Percentiles rank a stretch among this genome's conserved stretches.
Evolutionary conservation across 148 eudicot species (phyloP).

Genomic region (Nepenthes mirabilis): DNA sequence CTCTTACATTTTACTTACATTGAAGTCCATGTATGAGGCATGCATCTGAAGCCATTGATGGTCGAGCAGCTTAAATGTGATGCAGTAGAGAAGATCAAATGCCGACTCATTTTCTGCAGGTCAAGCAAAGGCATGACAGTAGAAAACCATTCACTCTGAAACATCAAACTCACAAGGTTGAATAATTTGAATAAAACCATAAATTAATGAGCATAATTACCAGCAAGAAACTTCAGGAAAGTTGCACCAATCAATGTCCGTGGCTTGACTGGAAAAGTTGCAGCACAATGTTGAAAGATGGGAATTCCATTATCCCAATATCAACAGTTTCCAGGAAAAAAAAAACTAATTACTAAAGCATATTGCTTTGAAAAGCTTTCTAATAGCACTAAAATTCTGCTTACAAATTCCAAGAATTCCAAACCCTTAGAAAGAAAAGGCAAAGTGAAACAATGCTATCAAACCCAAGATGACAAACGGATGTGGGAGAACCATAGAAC

Average conservation of each 20-base stretch:
- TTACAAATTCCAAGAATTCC: no score
- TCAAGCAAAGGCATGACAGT: background rate
- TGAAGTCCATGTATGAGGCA: conserved; percentile 99
- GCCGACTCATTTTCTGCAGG: conserved; percentile 78
- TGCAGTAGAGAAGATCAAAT: conserved; percentile 88
- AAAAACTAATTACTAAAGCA: no score
- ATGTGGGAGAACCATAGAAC: no score
- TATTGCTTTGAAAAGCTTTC: no score
- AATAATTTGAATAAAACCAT: background rate
- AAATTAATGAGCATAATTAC: conserved; percentile 21
- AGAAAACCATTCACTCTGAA: background rate
- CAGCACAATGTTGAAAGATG: conserved; percentile 2
- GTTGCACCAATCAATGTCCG: conserved; percentile 68
- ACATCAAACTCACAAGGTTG: background rate
- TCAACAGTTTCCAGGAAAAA: background rate
- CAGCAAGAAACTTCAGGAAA: conserved; percentile 72
- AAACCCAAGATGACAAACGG: no score
- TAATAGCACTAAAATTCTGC: no score
- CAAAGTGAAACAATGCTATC: no score
- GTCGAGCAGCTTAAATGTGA: conserved; percentile 88
- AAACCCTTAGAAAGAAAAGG: no score
- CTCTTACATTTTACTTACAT: no score
- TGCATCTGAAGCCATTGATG: conserved; percentile 90
- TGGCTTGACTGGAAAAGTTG: conserved; percentile 53
- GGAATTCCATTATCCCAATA: background rate